These are phyloP conservation scores for Hanseniaspora taiwanica DNA, from an alignment of 805 yeast genomes.

Conservation along the genomic window DNA sequence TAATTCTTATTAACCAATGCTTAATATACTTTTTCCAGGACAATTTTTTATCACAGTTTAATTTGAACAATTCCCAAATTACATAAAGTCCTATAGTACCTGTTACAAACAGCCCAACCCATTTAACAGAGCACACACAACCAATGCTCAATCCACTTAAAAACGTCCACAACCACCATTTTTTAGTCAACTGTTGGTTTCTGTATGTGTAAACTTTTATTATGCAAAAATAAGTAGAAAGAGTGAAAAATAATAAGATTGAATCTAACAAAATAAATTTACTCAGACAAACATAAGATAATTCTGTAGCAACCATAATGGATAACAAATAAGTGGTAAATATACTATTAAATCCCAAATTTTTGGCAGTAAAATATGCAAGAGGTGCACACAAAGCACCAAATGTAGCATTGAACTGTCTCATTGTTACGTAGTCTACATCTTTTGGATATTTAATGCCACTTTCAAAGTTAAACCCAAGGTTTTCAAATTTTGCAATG, in stretches of 20 bases:
- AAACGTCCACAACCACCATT: constrained; percentile 59
- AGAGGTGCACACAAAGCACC: constrained; percentile 77
- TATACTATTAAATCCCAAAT: constrained; percentile 50
- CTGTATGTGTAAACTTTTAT: constrained; percentile 41
- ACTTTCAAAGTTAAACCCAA: constrained; percentile 72
- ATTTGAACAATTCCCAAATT: constrained; percentile 36
- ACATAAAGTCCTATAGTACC: constrained; percentile 46
- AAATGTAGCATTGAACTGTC: constrained; percentile 75
- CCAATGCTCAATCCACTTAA: constrained; percentile 60
- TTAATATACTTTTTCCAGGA: constrained; percentile 26
- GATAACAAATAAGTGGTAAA: constrained; percentile 60
- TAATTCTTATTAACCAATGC: constrained; percentile 66
- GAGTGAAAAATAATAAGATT: constrained; percentile 78
- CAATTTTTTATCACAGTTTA: constrained; percentile 23
- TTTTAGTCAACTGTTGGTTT: constrained; percentile 42
- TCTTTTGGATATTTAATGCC: constrained; percentile 65
- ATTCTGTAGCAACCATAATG: constrained; percentile 69
- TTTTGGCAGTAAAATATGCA: constrained; percentile 70
- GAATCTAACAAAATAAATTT: constrained; percentile 87
- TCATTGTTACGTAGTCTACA: constrained; percentile 72
- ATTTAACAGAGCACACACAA: constrained; percentile 72
- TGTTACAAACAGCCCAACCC: constrained; percentile 72
- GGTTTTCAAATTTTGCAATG: constrained; percentile 58
- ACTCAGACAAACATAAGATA: constrained; percentile 72
- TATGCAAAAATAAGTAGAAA: constrained; percentile 54